Conservation (phyloP, 768 basidiomycete genomes). For the Ramaria sp. region DNA sequence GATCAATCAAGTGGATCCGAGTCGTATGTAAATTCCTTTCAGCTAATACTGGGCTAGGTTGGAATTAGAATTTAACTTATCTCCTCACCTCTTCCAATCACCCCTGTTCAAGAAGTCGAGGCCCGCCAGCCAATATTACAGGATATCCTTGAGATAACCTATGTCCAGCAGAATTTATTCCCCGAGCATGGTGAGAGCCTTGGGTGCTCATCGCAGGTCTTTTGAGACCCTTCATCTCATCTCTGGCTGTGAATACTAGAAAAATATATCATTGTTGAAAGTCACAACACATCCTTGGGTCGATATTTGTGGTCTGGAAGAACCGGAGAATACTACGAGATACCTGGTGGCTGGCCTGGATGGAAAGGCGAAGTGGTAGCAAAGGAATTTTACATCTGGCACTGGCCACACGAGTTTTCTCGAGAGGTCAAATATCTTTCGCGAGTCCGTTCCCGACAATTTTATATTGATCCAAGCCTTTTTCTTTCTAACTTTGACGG, state of each 20-base stretch:
- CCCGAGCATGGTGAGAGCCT: too few species aligned
- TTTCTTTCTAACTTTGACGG: not conserved
- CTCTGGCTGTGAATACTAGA: not conserved
- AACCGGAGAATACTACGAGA: conserved; percentile 5
- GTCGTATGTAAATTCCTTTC: too few species aligned
- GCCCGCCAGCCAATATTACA: too few species aligned
- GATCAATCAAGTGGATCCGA: too few species aligned
- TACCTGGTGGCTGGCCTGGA: not conserved
- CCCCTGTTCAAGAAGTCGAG: too few species aligned
- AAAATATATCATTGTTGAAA: not conserved
- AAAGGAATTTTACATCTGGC: conserved; percentile 4
- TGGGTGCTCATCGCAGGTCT: too few species aligned
- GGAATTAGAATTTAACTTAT: too few species aligned
- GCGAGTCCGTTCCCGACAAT: not conserved
- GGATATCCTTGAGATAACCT: too few species aligned
- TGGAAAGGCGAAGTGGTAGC: not conserved
- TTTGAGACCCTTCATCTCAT: too few species aligned
- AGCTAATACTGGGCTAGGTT: too few species aligned
- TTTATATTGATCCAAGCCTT: not conserved
- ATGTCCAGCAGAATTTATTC: too few species aligned
- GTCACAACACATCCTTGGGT: not conserved
- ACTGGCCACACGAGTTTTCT: not conserved
- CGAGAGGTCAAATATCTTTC: conserved; percentile 1
- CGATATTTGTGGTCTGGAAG: conserved; percentile 3
- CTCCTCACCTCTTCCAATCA: too few species aligned